Conservation (phyloP, 257 asterid species). For the Nicotiana otophora region DNA sequence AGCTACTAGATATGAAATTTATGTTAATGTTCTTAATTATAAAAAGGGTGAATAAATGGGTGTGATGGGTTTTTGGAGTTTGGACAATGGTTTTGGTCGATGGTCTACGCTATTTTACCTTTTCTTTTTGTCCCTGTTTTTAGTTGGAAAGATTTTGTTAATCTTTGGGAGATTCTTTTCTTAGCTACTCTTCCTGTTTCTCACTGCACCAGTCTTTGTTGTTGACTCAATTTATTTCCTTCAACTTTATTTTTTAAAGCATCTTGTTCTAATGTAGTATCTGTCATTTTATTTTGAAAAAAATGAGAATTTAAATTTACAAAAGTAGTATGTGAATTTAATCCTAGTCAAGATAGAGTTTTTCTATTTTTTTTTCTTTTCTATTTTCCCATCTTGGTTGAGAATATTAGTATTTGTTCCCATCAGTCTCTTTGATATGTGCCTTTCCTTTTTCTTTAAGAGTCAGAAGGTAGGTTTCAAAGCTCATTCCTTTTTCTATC, state of each 20-base stretch:
- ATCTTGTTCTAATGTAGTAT: not conserved
- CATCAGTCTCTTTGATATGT: not conserved
- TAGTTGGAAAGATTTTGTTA: not conserved
- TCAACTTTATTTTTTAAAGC: not conserved
- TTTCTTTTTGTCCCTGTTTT: not conserved
- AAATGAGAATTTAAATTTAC: not conserved
- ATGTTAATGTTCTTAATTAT: too few species aligned
- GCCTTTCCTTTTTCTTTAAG: constrained; percentile 7
- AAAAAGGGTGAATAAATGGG: too few species aligned
- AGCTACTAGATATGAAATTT: too few species aligned
- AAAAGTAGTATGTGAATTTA: not conserved
- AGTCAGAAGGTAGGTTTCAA: not conserved
- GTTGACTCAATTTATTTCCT: not conserved
- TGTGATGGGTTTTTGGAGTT: too few species aligned
- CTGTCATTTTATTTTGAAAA: not conserved
- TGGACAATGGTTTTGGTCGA: not conserved
- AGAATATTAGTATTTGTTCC: constrained; percentile 7
- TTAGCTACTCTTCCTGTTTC: not conserved
- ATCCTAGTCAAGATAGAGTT: not conserved
- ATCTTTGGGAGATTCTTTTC: not conserved
- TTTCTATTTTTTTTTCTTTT: not conserved
- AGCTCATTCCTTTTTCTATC: not conserved
- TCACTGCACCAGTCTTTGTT: too few species aligned
- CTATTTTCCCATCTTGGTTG: not conserved
- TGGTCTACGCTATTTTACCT: not conserved